Conservation (phyloP, 1,284 basidiomycete species). For the Rhodotorula sp. region DNA sequence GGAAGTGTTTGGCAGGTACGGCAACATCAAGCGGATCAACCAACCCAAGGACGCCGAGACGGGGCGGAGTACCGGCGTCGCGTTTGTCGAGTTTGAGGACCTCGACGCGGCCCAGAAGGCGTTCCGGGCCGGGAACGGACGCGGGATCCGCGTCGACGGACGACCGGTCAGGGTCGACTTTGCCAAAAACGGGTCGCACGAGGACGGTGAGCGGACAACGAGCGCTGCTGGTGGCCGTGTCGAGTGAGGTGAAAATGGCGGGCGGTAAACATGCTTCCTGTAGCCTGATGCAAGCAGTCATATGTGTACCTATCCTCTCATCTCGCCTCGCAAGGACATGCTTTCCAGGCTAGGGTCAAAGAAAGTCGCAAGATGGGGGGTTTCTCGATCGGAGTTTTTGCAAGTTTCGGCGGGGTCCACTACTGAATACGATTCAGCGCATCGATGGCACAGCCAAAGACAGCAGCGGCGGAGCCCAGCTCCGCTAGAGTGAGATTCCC, state of each 20-base stretch:
- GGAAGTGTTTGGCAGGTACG: constrained; percentile 84
- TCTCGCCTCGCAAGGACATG: no score
- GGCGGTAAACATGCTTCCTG: no score
- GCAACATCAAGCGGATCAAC: constrained; percentile 69
- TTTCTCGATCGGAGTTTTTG: no score
- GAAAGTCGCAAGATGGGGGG: no score
- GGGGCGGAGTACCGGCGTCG: constrained; percentile 89
- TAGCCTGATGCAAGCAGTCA: no score
- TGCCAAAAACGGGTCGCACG: constrained; percentile 5
- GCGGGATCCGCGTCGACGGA: constrained; percentile 20
- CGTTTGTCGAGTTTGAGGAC: constrained; percentile 85
- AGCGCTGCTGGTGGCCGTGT: not conserved
- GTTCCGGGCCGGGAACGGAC: not conserved
- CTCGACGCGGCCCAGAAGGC: constrained; percentile 7
- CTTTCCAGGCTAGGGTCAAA: no score
- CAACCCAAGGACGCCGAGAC: constrained; percentile 90
- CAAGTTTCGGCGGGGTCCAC: no score
- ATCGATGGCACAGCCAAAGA: no score
- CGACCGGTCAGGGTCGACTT: constrained; percentile 25
- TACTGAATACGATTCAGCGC: no score
- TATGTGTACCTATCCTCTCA: no score
- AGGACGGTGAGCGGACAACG: constrained; percentile 3
- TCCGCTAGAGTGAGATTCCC: not conserved
- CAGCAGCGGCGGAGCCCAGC: not conserved
- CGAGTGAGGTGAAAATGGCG: not conserved